Evolutionary conservation across 208 protist genomes (phyloP), one percentile per base, ranked within the genome.

Genomic region (Naegleria lovaniensis): DNA sequence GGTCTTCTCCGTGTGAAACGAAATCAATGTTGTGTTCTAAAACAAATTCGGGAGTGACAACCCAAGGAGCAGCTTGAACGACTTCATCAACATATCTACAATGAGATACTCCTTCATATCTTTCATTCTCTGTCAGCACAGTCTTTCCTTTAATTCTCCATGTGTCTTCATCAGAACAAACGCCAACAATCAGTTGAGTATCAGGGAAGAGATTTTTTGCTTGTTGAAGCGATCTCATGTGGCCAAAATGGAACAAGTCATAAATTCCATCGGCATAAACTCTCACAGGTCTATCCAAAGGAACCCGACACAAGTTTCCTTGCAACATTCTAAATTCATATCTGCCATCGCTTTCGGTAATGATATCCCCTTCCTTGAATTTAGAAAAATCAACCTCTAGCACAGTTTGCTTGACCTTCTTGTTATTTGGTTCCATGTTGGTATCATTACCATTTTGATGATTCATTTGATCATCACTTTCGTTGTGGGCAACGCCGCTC

Each of bases 61-160:
- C 76, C 92, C 91, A 94, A 41, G 93, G 93, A 90, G 91, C 92
- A 43, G 90, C 76, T 39, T 59, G 48, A 13, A 92, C 91, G 2
- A 94, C 93, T 55, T 94, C 92, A 89, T 93, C 93, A 9, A 93
- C 92, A 92, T 92, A 93, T 39, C 75, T 79, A 38, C 91, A 93
- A 48, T 92, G 87, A 52, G 83, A 87, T 0, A 94, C 39, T 25
- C 79, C 89, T 83, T 93, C 92, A 29, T 75, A 83, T 40, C 92
- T 58, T 25, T 92, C 91, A 11, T 89, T 5, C n/a, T 90, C n/a
- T 29, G 90, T 91, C 58, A 93, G 91, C 0, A 94, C 92, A 48
- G 92, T 92, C 67, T 92, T 91, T 40, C 92, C 92, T 40, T 94
- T 94, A 5, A 93, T 58, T 79, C 76, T 88, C 38, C 86, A 43